Conservation (phyloP, 805 yeast species). For the Myxozyma sirexii region DNA sequence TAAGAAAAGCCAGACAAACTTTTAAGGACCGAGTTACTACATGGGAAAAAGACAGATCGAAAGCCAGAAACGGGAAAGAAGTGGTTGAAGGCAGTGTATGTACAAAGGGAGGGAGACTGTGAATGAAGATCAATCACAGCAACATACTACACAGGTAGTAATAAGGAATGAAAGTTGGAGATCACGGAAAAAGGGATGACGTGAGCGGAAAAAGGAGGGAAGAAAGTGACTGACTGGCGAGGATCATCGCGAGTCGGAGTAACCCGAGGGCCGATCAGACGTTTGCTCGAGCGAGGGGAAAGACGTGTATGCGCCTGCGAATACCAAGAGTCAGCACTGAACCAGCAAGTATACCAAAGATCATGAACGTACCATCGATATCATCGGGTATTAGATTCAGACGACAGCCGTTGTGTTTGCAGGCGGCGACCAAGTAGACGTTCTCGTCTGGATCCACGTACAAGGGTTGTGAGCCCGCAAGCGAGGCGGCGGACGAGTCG, state of each 20-base stretch:
- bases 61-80: not conserved
- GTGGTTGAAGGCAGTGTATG: not conserved
- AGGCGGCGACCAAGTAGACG: conserved; percentile 19
- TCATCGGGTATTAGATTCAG: conserved; percentile 20
- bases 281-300: conserved; percentile 21
- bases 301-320: conserved; percentile 21
- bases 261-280: conserved; percentile 7
- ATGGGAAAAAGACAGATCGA: no score
- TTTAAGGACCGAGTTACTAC: not conserved
- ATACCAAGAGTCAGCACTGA: not conserved
- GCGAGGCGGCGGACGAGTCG: not conserved
- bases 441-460: conserved; percentile 6
- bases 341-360: not conserved
- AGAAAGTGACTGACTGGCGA: not conserved
- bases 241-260: conserved; percentile 7
- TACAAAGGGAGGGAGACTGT: not conserved
- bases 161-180: no score
- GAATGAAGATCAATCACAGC: no score
- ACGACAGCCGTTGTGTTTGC: conserved; percentile 14
- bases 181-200: not conserved
- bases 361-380: conserved; percentile 9
- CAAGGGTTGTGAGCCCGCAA: not conserved
- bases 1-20: not conserved
- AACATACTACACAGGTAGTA: no score
- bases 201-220: not conserved